These are phyloP conservation scores for Yarrowia divulgata DNA, from an alignment of 805 yeast genomes.

Conservation along the genomic window DNA sequence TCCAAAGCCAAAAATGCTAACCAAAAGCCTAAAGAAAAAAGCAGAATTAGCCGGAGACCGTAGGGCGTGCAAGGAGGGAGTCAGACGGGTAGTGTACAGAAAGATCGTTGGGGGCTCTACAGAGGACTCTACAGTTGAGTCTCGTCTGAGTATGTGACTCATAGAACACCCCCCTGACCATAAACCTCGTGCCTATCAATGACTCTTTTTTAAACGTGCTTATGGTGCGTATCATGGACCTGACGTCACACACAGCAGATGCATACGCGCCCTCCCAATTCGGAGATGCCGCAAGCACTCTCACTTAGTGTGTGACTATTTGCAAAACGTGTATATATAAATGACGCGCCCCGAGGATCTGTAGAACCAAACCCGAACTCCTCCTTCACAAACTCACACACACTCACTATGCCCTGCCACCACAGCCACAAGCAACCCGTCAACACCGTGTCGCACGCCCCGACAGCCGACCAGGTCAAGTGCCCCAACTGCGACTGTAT, in stretches of 20 bases:
- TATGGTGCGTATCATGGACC: conserved; percentile 8
- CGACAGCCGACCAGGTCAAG: conserved; percentile 35
- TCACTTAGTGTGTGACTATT: conserved; percentile 15
- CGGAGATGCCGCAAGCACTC: conserved; percentile 36
- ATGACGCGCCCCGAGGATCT: not conserved
- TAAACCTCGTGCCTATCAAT: not conserved
- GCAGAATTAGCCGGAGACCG: too few species aligned
- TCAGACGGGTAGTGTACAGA: too few species aligned
- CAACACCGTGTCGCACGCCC: conserved; percentile 24
- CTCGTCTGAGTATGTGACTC: too few species aligned
- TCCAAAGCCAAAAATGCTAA: too few species aligned
- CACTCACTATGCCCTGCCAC: conserved; percentile 23
- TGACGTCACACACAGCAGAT: conserved; percentile 33
- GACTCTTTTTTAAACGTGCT: conserved; percentile 15
- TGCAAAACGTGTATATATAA: conserved; percentile 8
- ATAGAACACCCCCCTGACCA: too few species aligned
- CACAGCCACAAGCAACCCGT: not conserved
- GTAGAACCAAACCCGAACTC: not conserved
- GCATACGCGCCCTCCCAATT: conserved; percentile 36
- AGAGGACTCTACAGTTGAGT: too few species aligned
- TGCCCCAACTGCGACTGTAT: conserved; percentile 38
- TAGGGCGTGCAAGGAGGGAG: too few species aligned
- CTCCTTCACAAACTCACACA: not conserved
- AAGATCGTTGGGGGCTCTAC: too few species aligned
- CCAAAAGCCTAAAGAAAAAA: too few species aligned